Conservation (phyloP, 2,329 filamentous ascomycete species). For the Ophiostoma perfectum region DNA sequence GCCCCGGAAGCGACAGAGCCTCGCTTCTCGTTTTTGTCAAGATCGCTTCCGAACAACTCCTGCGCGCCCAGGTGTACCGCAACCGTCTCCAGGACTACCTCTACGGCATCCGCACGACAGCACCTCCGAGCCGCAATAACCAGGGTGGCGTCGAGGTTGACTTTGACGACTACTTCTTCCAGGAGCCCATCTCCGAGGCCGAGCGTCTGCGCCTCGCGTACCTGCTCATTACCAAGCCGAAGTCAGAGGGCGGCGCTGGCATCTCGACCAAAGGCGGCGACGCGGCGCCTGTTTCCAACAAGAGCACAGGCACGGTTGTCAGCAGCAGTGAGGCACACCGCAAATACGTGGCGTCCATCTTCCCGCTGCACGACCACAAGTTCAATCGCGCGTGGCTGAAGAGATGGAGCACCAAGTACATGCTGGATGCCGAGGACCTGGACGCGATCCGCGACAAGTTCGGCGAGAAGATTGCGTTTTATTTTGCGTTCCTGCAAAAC, state of each 20-base stretch:
- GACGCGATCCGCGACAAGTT: conserved; percentile 63
- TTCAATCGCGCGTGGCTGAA: conserved; percentile 74
- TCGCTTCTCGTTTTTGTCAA: conserved; percentile 80
- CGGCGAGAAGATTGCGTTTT: conserved; percentile 67
- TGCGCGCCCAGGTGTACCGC: conserved; percentile 77
- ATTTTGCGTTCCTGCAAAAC: conserved; percentile 75
- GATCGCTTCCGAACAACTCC: conserved; percentile 66
- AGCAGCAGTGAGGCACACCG: conserved; percentile 48
- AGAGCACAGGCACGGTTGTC: neutral
- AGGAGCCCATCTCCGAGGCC: conserved; percentile 76
- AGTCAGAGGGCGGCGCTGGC: conserved; percentile 70
- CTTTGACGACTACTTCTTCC: conserved; percentile 59
- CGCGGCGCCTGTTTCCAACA: neutral
- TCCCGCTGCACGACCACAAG: conserved; percentile 69
- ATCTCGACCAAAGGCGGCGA: conserved; percentile 48
- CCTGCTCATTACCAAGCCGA: conserved; percentile 70
- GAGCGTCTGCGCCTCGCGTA: conserved; percentile 86
- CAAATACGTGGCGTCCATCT: conserved; percentile 66
- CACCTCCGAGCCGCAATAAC: conserved; percentile 49
- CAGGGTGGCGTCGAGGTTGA: conserved; percentile 42
- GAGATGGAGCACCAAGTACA: conserved; percentile 66
- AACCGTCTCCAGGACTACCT: conserved; percentile 91
- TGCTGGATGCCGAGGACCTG: conserved; percentile 61
- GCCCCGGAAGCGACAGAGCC: conserved; percentile 62
- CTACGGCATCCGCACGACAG: conserved; percentile 72